phyloP scores from a whole-genome alignment of 2,329 filamentous ascomycete species.

The Calonectria crousiana region DNA sequence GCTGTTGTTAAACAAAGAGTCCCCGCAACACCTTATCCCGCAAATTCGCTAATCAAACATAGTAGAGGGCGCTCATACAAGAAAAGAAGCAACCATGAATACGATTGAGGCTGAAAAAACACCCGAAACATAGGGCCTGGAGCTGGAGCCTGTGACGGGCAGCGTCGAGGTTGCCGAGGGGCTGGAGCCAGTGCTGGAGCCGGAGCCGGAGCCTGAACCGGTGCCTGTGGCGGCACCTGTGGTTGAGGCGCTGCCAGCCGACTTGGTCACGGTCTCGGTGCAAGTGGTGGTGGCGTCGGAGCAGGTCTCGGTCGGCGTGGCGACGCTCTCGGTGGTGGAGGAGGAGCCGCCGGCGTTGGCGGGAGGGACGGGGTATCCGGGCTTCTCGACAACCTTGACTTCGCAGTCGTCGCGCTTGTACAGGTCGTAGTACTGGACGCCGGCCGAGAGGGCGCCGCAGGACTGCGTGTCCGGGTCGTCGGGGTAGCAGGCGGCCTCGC shows the following conservation, averaged over 20 bases:
- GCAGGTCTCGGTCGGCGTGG: background rate
- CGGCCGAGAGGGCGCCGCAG: background rate
- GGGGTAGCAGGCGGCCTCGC: background rate
- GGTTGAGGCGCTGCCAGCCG: background rate
- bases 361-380: background rate
- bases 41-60: background rate
- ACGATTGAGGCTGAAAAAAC: background rate
- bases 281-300: background rate
- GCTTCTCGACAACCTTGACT: background rate
- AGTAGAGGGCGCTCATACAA: background rate
- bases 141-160: background rate
- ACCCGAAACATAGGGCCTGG: background rate
- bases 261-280: background rate
- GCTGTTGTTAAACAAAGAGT: background rate
- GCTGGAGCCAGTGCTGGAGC: background rate
- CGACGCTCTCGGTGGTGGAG: background rate
- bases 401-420: background rate
- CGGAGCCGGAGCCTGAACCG: background rate
- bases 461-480: background rate
- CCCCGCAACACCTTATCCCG: background rate
- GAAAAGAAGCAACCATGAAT: background rate
- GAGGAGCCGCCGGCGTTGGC: background rate
- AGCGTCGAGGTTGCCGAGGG: background rate
- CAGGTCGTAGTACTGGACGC: background rate
- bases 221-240: background rate